A percentile compares a stretch with the other conserved stretches of the same genome.
Evolutionary conservation across 1,284 basidiomycete genomes (phyloP).

Genomic region (Pyrrhoderma noxium): DNA sequence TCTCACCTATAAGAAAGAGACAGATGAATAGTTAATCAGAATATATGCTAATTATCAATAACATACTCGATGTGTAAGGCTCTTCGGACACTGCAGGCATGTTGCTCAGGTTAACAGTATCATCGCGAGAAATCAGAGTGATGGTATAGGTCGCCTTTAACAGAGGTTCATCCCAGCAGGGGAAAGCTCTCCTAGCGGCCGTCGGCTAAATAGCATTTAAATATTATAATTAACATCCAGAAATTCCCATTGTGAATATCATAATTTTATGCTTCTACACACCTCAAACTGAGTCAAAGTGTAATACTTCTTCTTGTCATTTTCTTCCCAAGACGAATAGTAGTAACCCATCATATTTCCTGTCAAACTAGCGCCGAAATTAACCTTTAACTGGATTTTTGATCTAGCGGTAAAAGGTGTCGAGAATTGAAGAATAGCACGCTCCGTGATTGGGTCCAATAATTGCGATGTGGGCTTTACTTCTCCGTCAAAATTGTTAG

Average conservation of each 20-base stretch:
- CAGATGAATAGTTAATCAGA: not conserved
- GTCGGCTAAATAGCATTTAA: slow-evolving; percentile 62
- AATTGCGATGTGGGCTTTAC: slow-evolving; percentile 42
- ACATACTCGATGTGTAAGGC: slow-evolving; percentile 26
- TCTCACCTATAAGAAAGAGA: not conserved
- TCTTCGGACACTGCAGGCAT: slow-evolving; percentile 69
- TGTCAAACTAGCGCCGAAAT: slow-evolving; percentile 58
- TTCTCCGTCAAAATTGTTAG: slow-evolving; percentile 48
- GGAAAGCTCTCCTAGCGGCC: slow-evolving; percentile 76
- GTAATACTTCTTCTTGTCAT: slow-evolving; percentile 59
- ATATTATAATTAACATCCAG: slow-evolving; percentile 15
- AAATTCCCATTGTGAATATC: not conserved
- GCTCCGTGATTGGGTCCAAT: slow-evolving; percentile 58
- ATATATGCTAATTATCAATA: not conserved
- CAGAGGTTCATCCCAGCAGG: slow-evolving; percentile 91
- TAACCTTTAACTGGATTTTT: slow-evolving; percentile 54
- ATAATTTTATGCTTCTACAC: slow-evolving; percentile 12
- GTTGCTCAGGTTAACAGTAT: slow-evolving; percentile 78
- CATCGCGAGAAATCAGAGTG: slow-evolving; percentile 77
- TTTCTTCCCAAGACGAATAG: slow-evolving; percentile 46
- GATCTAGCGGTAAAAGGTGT: slow-evolving; percentile 53
- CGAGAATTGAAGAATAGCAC: slow-evolving; percentile 53
- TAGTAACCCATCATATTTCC: slow-evolving; percentile 73
- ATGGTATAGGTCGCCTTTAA: slow-evolving; percentile 85
- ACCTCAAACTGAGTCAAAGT: slow-evolving; percentile 80